These are phyloP conservation scores for Lodderomyces metapsilosis DNA, from an alignment of 1,139 yeast genomes.

Conservation along the genomic window DNA sequence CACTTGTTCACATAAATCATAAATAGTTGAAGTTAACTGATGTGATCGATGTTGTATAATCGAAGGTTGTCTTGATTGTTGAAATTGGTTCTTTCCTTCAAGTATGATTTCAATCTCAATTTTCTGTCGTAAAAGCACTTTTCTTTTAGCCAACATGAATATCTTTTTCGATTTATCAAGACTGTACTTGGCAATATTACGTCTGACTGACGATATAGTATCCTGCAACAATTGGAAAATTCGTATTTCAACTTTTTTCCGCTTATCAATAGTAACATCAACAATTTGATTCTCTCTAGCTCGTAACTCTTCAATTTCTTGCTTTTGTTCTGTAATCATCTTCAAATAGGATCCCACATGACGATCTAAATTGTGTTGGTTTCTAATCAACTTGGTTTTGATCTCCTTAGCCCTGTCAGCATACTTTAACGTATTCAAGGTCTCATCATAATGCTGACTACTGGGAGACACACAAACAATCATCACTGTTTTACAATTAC, in stretches of 20 bases:
- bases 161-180: constrained; percentile 48
- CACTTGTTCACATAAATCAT: constrained; percentile 25
- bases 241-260: constrained; percentile 28
- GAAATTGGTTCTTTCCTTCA: constrained; percentile 15
- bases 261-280: constrained; percentile 31
- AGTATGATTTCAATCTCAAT: constrained; percentile 29
- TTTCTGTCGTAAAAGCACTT: constrained; percentile 46
- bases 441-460: constrained; percentile 84
- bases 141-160: constrained; percentile 57
- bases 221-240: constrained; percentile 41
- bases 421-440: constrained; percentile 83
- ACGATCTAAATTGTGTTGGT: constrained; percentile 73
- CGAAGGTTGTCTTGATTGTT: constrained; percentile 5
- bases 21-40: constrained; percentile 7
- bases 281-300: constrained; percentile 49
- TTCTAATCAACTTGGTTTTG: constrained; percentile 74
- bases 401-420: constrained; percentile 91
- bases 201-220: constrained; percentile 36
- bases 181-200: constrained; percentile 37
- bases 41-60: constrained; percentile 1
- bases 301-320: constrained; percentile 71
- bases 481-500: constrained; percentile 93
- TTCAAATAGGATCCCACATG: constrained; percentile 87
- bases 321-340: constrained; percentile 80
- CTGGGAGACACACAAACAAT: constrained; percentile 91